phyloP scores from a whole-genome alignment of 495 filamentous ascomycete species.

The Lophiotrema nucula region DNA sequence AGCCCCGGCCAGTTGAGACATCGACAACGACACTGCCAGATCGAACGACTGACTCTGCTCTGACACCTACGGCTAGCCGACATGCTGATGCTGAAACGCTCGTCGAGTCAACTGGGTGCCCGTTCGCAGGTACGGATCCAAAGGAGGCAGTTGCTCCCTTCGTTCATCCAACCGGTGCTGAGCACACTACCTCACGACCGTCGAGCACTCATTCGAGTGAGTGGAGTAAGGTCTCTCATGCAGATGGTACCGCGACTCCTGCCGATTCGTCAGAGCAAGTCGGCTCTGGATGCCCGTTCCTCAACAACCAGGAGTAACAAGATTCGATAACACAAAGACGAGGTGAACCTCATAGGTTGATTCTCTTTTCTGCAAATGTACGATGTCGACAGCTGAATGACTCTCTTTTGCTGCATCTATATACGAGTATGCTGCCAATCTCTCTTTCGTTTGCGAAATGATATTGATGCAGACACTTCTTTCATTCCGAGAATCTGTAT shows the following conservation, averaged over 20 bases:
- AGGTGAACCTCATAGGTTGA: not conserved
- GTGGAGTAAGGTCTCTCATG: not conserved
- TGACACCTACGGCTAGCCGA: not conserved
- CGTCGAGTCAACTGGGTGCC: not conserved
- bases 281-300: not conserved
- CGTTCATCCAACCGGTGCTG: not conserved
- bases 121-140: conserved; percentile 1
- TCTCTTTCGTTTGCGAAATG: too few relatives aligned
- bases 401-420: too few relatives aligned
- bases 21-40: not conserved
- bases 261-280: not conserved
- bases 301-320: not conserved
- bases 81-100: not conserved
- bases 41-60: not conserved
- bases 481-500: too few relatives aligned
- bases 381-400: too few relatives aligned
- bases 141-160: conserved; percentile 2
- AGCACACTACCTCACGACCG: not conserved
- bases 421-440: too few relatives aligned
- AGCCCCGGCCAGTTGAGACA: not conserved
- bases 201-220: not conserved
- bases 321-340: not conserved
- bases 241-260: not conserved
- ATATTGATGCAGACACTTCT: too few relatives aligned
- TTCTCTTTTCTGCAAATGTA: too few relatives aligned